Evolutionary conservation across 441 rosid species (phyloP).

Genomic region (Isatis lusitanica): DNA sequence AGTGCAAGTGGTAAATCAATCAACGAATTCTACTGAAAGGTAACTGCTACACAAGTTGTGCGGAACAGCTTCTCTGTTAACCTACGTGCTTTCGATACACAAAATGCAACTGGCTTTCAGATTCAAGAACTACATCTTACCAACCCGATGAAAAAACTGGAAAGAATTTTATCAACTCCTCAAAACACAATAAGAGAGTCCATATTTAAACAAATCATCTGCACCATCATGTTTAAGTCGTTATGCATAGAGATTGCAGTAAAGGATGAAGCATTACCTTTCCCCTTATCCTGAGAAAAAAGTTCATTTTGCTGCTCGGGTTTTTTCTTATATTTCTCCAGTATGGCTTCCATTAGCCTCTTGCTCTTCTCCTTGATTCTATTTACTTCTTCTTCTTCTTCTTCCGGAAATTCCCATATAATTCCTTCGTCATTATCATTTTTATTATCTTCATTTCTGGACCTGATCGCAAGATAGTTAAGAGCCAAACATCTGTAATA

Average conservation of each 20-base stretch:
- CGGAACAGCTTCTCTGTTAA: too few species aligned
- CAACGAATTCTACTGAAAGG: background rate
- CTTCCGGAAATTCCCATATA: conserved; percentile 60
- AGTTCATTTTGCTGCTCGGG: conserved; percentile 48
- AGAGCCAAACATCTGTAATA: conserved; percentile 6
- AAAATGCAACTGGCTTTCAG: background rate
- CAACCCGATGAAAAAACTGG: conserved; percentile 1
- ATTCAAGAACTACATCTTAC: background rate
- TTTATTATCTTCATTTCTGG: conserved; percentile 57
- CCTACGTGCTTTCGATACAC: background rate
- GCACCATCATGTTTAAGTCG: background rate
- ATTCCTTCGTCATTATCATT: conserved; percentile 69
- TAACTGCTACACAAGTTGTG: background rate
- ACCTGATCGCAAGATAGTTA: conserved; percentile 18
- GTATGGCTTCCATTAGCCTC: conserved; percentile 77
- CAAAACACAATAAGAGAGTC: background rate
- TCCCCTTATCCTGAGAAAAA: conserved; percentile 35
- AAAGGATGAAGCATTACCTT: conserved; percentile 42
- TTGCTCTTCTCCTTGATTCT: conserved; percentile 94
- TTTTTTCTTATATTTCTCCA: conserved; percentile 70
- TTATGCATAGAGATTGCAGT: background rate
- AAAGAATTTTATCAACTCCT: background rate
- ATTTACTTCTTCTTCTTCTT: conserved; percentile 82
- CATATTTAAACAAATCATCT: conserved; percentile 1
- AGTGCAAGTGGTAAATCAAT: conserved; percentile 14